Conservation (phyloP, 768 basidiomycete species). For the Amanita molliuscula region DNA sequence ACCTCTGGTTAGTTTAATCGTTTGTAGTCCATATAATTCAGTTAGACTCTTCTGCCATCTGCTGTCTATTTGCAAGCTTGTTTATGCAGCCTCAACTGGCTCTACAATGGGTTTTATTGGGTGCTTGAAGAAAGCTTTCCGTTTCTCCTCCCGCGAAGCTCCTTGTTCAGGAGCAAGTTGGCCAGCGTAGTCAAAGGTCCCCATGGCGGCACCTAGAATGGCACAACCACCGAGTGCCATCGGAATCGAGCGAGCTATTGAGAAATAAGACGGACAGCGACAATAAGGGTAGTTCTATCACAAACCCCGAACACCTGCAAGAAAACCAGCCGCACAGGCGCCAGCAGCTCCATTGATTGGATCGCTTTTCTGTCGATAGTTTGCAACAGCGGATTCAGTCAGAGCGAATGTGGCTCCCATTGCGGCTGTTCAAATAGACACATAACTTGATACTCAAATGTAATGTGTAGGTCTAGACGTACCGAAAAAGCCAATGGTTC, state of each 20-base stretch:
- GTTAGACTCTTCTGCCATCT: background rate
- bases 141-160: conserved; percentile 50
- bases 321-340: conserved; percentile 88
- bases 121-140: conserved; percentile 80
- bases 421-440: conserved; percentile 43
- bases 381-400: conserved; percentile 74
- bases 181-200: conserved; percentile 74
- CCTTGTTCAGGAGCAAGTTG: conserved; percentile 39
- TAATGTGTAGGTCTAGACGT: conserved; percentile 15
- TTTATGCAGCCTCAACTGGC: conserved; percentile 18
- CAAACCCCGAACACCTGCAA: conserved; percentile 75
- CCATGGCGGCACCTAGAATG: conserved; percentile 69
- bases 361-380: conserved; percentile 71
- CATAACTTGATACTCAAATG: background rate
- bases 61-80: conserved; percentile 3
- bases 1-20: background rate
- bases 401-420: conserved; percentile 84
- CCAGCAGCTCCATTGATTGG: conserved; percentile 75
- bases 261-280: conserved; percentile 1
- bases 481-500: conserved; percentile 92
- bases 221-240: conserved; percentile 73
- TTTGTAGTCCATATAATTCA: background rate
- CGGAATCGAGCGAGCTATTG: conserved; percentile 72
- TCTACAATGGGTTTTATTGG: conserved; percentile 31
- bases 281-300: background rate